A percentile compares a stretch with the other conserved stretches of the same genome.
Evolutionary conservation across 2,329 filamentous ascomycete species (phyloP).

Genomic region (Exophiala sideris): DNA sequence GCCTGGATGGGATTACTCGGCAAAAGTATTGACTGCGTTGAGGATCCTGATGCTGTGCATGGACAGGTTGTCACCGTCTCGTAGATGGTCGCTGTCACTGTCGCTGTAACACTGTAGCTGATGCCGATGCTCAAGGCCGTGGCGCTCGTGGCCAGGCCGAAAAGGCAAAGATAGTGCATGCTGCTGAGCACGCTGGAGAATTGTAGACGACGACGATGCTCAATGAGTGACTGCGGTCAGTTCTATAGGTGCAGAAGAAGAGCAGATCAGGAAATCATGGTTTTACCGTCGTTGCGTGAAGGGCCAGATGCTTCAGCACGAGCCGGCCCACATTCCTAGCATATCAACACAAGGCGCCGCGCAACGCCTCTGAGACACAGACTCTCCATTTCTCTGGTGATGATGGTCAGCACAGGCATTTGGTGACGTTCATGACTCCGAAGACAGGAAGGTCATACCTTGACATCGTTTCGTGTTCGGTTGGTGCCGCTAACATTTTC

Average conservation of each 20-base stretch:
- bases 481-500: no score
- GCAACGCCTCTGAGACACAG: neutral
- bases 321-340: conserved; percentile 9
- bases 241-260: neutral
- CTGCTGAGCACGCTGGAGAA: neutral
- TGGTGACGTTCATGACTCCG: no score
- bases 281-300: conserved; percentile 6
- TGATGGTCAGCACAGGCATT: no score
- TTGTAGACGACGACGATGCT: no score
- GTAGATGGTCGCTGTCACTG: conserved; percentile 10
- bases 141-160: conserved; percentile 6
- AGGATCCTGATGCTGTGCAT: conserved; percentile 4
- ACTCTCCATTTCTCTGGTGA: neutral
- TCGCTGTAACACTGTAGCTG: conserved; percentile 16
- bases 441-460: no score
- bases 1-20: conserved; percentile 3
- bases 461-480: no score
- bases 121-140: conserved; percentile 16
- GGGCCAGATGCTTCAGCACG: conserved; percentile 1
- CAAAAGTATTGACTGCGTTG: conserved; percentile 5
- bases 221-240: conserved; percentile 14
- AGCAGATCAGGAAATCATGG: neutral
- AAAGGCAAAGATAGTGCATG: conserved; percentile 11
- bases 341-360: conserved; percentile 5
- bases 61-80: conserved; percentile 18